A percentile compares a stretch with the other conserved stretches of the same genome.
These are phyloP conservation scores for Tricholoma saponaceum DNA, from an alignment of 768 basidiomycete species.

Conservation along the genomic window DNA sequence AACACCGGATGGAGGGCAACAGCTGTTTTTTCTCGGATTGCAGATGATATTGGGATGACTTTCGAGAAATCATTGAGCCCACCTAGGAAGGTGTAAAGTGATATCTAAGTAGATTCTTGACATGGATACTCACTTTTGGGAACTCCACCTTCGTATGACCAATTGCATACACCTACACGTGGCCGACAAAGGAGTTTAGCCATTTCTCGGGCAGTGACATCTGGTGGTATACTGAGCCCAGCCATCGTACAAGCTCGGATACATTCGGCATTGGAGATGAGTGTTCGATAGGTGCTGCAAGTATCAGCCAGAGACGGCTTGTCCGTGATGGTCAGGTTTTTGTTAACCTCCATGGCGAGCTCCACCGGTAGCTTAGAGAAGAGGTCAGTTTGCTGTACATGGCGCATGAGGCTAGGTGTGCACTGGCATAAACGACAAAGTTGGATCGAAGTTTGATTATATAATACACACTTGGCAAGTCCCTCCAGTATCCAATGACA, in stretches of 20 bases:
- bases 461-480: no score
- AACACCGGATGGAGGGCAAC: not conserved
- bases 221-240: not conserved
- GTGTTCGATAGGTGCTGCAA: not conserved
- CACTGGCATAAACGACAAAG: no score
- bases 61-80: not conserved
- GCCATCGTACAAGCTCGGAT: not conserved
- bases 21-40: not conserved
- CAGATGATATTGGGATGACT: not conserved
- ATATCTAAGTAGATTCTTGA: not conserved
- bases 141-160: not conserved
- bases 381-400: not conserved
- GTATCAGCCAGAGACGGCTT: not conserved
- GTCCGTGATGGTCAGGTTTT: not conserved
- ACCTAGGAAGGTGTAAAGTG: not conserved
- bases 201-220: not conserved
- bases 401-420: no score
- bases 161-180: not conserved
- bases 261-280: not conserved
- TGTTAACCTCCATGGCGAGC: not conserved
- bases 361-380: not conserved
- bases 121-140: not conserved
- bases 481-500: no score
- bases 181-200: not conserved
- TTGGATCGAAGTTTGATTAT: no score